These are phyloP conservation scores for Calocybe cyanea DNA, from an alignment of 768 basidiomycete genomes.

Conservation along the genomic window DNA sequence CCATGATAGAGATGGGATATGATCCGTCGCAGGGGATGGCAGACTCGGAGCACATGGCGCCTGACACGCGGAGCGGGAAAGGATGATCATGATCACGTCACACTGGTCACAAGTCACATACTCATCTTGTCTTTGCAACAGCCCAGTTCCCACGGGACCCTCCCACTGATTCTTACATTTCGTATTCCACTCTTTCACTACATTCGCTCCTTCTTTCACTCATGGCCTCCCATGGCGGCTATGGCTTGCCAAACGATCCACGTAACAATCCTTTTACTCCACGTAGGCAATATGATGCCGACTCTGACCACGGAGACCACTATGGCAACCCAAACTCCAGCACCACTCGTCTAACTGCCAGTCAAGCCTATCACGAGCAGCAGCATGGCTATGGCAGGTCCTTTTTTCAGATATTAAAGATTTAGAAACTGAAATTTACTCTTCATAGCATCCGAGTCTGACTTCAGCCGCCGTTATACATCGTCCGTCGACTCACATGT, in stretches of 20 bases:
- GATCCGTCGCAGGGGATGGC: constrained; percentile 7
- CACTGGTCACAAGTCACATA: constrained; percentile 8
- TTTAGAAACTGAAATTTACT: constrained; percentile 12
- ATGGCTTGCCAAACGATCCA: constrained; percentile 21
- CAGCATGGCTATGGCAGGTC: constrained; percentile 22
- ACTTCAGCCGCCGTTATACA: constrained; percentile 42
- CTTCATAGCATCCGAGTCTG: constrained; percentile 27
- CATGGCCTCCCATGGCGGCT: constrained; percentile 20
- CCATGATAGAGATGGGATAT: constrained; percentile 49
- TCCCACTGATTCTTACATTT: background rate
- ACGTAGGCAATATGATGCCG: constrained; percentile 35
- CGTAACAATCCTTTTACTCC: constrained; percentile 27
- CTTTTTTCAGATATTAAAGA: constrained; percentile 1
- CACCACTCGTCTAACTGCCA: constrained; percentile 51
- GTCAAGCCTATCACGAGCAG: constrained; percentile 38
- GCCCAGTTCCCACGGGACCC: constrained; percentile 13
- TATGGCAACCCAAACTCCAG: constrained; percentile 50
- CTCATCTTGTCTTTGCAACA: constrained; percentile 5
- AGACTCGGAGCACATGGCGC: constrained; percentile 20
- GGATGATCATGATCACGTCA: constrained; percentile 1
- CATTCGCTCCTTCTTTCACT: constrained; percentile 18
- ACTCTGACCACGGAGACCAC: constrained; percentile 51
- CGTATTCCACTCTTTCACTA: constrained; percentile 7
- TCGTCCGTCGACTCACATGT: constrained; percentile 60
- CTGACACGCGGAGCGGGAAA: constrained; percentile 11